Evolutionary conservation across 2,329 filamentous ascomycete species (phyloP), one percentile per base, ranked within the genome.

Genomic region (Aspergillus candidus): DNA sequence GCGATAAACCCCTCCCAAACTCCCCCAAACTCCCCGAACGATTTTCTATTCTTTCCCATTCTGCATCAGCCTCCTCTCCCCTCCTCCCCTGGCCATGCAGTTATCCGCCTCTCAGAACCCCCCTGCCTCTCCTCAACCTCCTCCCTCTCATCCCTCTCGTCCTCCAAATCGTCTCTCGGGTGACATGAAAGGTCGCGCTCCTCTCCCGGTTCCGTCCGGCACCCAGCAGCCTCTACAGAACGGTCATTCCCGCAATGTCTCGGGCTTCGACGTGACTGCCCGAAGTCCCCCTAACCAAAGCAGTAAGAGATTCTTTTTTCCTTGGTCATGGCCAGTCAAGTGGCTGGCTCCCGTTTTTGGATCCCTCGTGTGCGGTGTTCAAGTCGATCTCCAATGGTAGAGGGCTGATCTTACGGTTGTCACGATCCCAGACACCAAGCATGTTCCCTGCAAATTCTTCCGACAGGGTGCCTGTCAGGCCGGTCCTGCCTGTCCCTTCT

Each of bases 401-500:
- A 35, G 32, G 8, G 35, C 44, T 46, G 22, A 46, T 17, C 35
- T 17, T 10, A 17, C 13, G 15, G 30, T 2, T 18, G 15, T 36
- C 32, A 37, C 40, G 14, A 39, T 39, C 18, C 17, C 51, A 96
- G 91, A 95, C 69, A 95, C 93, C 13, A 86, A 90, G 50, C 93
- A 97, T 73, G 93, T 98, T 35, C 93, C 93, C 32, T 98, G 93
- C 85, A 97, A 97, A 77, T 98, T 98, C 84, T 98, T 93, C 71
- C 84, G 89, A 42, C 88, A 95, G 73, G 90, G 91, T 66, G 83
- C 88, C 60, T 98, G 93, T 69, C 91, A 97, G 77, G 93, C 93
- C 46, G 93, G 93, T 57, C 87, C 86, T 66, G 88, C 90, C 54
- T 98, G 93, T 72, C 93, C 93, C 33, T 98, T 97, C 71, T 88